These are phyloP conservation scores for Alternaria arborescens DNA, from an alignment of 2,329 filamentous ascomycete genomes.

Conservation along the genomic window DNA sequence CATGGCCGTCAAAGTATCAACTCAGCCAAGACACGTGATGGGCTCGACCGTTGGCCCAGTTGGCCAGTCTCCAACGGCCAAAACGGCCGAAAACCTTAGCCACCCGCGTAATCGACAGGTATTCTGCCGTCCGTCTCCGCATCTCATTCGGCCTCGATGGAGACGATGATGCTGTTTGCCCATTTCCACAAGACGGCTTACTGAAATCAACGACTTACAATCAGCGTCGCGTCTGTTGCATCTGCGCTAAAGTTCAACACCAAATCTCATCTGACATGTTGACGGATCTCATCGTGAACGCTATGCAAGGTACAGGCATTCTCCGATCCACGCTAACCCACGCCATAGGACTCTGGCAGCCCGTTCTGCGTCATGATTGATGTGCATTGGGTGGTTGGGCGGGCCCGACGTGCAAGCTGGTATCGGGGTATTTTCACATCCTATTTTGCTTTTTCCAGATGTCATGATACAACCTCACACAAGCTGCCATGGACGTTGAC, in stretches of 20 bases:
- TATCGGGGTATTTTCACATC: conserved; percentile 6
- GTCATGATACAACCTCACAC: conserved; percentile 10
- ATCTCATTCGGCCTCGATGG: background rate
- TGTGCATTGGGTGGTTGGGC: conserved; percentile 4
- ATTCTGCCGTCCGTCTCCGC: conserved; percentile 1
- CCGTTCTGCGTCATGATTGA: conserved; percentile 18
- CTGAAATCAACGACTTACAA: background rate
- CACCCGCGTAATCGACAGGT: conserved; percentile 16
- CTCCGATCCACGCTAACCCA: conserved; percentile 13
- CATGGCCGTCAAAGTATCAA: background rate
- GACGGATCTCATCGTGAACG: conserved; percentile 7
- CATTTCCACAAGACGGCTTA: background rate
- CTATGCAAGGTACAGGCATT: conserved; percentile 18
- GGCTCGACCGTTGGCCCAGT: conserved; percentile 5
- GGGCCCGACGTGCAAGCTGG: conserved; percentile 12
- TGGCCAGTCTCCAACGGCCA: conserved; percentile 14
- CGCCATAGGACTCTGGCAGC: conserved; percentile 13
- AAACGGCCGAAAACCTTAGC: conserved; percentile 16
- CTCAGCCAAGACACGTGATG: conserved; percentile 6
- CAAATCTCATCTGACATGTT: background rate
- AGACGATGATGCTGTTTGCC: background rate
- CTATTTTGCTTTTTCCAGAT: conserved; percentile 8
- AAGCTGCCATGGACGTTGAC: conserved; percentile 28
- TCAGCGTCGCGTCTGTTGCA: background rate
- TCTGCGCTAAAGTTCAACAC: conserved; percentile 6